Conservation (phyloP, 2,329 filamentous ascomycete genomes). For the Byssochlamys sp. region DNA sequence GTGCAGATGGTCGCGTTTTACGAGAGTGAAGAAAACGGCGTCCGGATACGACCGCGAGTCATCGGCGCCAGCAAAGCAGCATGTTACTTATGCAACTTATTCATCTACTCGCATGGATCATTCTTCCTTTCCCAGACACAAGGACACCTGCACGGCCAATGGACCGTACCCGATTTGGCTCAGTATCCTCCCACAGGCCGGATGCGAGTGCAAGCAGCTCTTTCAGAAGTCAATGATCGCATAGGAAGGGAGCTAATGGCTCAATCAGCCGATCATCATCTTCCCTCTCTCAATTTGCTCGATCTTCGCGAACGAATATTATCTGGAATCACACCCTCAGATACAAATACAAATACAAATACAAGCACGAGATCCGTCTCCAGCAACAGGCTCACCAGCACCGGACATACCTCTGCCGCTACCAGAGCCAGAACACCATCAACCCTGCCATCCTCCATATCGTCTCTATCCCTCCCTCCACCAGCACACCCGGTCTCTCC, state of each 20-base stretch:
- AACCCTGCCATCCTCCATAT: neutral
- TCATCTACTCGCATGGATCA: slow-evolving; percentile 6
- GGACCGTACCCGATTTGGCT: slow-evolving; percentile 12
- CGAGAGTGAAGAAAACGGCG: neutral
- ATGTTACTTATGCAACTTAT: slow-evolving; percentile 14
- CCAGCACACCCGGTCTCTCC: neutral
- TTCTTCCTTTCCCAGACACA: slow-evolving; percentile 10
- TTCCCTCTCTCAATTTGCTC: neutral
- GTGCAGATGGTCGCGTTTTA: slow-evolving; percentile 11
- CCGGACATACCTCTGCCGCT: neutral
- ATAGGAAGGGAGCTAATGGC: neutral
- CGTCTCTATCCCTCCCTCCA: neutral
- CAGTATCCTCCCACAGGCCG: neutral
- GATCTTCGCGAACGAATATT: neutral
- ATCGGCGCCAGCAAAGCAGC: slow-evolving; percentile 14
- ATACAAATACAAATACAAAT: too few species aligned
- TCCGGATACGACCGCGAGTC: slow-evolving; percentile 6
- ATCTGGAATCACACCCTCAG: neutral
- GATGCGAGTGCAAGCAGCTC: neutral
- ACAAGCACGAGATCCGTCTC: neutral
- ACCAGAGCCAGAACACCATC: neutral
- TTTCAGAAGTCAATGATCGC: neutral
- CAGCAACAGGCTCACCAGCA: neutral
- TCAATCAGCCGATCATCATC: neutral
- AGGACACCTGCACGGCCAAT: slow-evolving; percentile 9